These are phyloP conservation scores for Oryza rufipogon DNA, from an alignment of 176 grass and related monocot species.

Conservation along the genomic window DNA sequence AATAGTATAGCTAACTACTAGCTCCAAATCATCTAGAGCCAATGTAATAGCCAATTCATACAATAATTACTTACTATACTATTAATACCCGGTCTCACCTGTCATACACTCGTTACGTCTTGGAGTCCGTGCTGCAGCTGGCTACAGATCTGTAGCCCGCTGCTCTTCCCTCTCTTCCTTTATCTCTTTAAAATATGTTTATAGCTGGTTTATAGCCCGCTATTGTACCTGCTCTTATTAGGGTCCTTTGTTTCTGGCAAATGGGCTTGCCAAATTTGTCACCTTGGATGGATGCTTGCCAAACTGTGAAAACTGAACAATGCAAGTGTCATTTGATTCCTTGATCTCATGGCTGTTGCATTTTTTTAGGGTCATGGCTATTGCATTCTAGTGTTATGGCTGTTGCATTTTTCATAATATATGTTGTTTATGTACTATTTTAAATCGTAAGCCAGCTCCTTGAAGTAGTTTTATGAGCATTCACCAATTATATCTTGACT, in stretches of 20 bases:
- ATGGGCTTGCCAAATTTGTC: neutral
- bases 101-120: too few species aligned
- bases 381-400: slow-evolving; percentile 20
- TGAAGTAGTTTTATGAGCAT: slow-evolving; percentile 2
- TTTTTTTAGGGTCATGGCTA: neutral
- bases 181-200: too few species aligned
- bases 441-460: slow-evolving; percentile 16
- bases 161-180: too few species aligned
- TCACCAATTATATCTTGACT: neutral
- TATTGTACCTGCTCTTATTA: neutral
- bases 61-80: too few species aligned
- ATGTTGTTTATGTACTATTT: neutral
- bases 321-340: neutral
- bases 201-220: too few species aligned
- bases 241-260: slow-evolving; percentile 22
- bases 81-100: too few species aligned
- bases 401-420: neutral
- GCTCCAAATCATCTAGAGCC: too few species aligned
- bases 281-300: neutral
- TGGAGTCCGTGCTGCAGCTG: too few species aligned
- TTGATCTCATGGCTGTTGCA: neutral
- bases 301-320: neutral
- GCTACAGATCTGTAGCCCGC: too few species aligned
- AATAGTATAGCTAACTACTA: too few species aligned
- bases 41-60: too few species aligned